Percentiles rank a stretch among this genome's conserved stretches.
Conservation (phyloP, 2,329 filamentous ascomycete species). For the Xylaria sp. region DNA sequence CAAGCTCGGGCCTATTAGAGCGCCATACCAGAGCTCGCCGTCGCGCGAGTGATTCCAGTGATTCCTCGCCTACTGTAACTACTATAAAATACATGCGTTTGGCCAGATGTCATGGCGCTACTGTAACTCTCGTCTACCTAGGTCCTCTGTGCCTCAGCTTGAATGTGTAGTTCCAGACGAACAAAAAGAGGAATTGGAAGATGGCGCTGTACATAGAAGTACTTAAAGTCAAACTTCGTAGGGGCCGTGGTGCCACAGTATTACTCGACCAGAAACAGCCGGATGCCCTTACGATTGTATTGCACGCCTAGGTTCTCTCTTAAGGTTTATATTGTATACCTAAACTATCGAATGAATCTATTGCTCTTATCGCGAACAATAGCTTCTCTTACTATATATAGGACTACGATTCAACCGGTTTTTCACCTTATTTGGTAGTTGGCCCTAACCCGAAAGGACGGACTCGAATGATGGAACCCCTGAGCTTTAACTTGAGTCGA, state of each 20-base stretch:
- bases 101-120: no score
- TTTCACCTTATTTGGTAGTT: not conserved
- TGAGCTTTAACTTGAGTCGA: not conserved
- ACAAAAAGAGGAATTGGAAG: not conserved
- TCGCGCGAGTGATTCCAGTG: not conserved
- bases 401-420: not conserved
- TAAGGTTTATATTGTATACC: not conserved
- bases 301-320: no score
- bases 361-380: not conserved
- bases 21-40: conserved; percentile 1
- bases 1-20: conserved; percentile 9
- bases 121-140: not conserved
- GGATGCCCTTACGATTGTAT: not conserved
- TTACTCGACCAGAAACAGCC: not conserved
- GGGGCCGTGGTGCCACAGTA: no score
- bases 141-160: not conserved
- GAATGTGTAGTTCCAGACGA: not conserved
- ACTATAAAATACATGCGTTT: no score
- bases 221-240: not conserved
- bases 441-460: conserved; percentile 7
- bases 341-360: not conserved
- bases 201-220: not conserved
- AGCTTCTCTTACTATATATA: conserved; percentile 4
- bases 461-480: not conserved
- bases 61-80: not conserved